Percentiles rank a stretch among this genome's conserved stretches.
phyloP scores from a whole-genome alignment of 1,139 yeast species.

The Hansenula lynferdii region DNA sequence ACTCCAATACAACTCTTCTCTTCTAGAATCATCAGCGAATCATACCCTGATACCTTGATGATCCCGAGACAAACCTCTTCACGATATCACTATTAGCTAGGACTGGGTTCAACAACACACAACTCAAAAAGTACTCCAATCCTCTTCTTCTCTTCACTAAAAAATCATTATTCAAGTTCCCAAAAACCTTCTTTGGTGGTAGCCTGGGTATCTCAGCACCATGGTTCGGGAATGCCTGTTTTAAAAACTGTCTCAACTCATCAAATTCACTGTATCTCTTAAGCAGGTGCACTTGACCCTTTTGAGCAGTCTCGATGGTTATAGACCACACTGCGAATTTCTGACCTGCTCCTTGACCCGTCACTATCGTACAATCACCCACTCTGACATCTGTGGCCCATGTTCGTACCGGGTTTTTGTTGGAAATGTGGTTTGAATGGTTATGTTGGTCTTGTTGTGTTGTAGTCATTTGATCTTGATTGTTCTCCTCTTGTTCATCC shows the following conservation, averaged over 20 bases:
- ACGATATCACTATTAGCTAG: constrained; percentile 44
- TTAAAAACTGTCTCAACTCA: constrained; percentile 38
- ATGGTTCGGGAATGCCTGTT: constrained; percentile 33
- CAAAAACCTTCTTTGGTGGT: constrained; percentile 61
- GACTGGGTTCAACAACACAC: constrained; percentile 62
- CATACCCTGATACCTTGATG: neutral
- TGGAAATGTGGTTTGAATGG: neutral
- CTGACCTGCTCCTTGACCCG: constrained; percentile 26
- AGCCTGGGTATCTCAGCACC: constrained; percentile 49
- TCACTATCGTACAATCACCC: constrained; percentile 34
- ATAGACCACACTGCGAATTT: constrained; percentile 37
- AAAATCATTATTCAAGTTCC: constrained; percentile 50
- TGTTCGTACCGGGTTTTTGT: constrained; percentile 3
- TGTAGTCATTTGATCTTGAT: neutral
- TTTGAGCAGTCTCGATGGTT: constrained; percentile 27
- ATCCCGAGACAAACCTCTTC: constrained; percentile 39
- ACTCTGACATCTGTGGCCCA: constrained; percentile 37
- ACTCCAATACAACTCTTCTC: too few species aligned
- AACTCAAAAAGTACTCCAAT: constrained; percentile 67
- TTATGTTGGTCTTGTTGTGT: neutral
- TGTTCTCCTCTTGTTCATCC: constrained; percentile 5
- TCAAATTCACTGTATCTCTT: constrained; percentile 67
- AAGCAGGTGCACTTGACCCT: constrained; percentile 43
- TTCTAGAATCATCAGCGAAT: neutral
- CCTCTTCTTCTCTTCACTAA: constrained; percentile 60